These are phyloP conservation scores for Chloris gayana DNA, from an alignment of 176 grass and related monocot genomes.

Conservation along the genomic window DNA sequence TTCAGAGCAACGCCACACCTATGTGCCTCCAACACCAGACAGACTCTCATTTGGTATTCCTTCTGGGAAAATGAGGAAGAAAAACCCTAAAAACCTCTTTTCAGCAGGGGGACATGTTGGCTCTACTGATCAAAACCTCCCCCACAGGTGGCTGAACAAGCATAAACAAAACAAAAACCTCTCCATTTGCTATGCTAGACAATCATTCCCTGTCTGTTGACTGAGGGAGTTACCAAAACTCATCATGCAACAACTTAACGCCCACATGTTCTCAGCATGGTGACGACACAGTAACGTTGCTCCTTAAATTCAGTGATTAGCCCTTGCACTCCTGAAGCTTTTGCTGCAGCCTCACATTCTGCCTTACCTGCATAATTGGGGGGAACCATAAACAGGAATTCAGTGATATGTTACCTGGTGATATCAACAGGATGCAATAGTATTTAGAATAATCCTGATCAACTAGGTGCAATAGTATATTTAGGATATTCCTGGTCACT, in stretches of 20 bases:
- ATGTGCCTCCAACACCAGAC: slow-evolving; percentile 52
- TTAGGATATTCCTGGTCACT: not conserved
- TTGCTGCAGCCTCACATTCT: slow-evolving; percentile 54
- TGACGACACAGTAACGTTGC: slow-evolving; percentile 22
- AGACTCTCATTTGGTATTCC: slow-evolving; percentile 45
- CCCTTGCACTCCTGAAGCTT: slow-evolving; percentile 60
- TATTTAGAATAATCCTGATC: not conserved
- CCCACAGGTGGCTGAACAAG: slow-evolving; percentile 41
- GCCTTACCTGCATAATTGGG: slow-evolving; percentile 44
- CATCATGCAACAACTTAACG: slow-evolving; percentile 25
- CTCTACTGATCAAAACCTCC: slow-evolving; percentile 44
- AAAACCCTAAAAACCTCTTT: slow-evolving; percentile 56
- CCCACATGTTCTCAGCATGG: slow-evolving; percentile 24
- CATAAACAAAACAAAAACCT: slow-evolving; percentile 41
- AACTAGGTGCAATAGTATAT: not conserved
- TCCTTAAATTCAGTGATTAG: slow-evolving; percentile 25
- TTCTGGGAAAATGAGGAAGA: slow-evolving; percentile 54
- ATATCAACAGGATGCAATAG: not conserved
- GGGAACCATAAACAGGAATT: not conserved
- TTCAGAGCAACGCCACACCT: slow-evolving; percentile 48
- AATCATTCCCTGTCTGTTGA: slow-evolving; percentile 33
- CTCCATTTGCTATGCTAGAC: slow-evolving; percentile 53
- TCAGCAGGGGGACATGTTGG: slow-evolving; percentile 38
- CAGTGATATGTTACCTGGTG: not conserved
- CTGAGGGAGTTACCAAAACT: slow-evolving; percentile 32